A percentile compares a stretch with the other conserved stretches of the same genome.
Conservation (phyloP, 2,329 filamentous ascomycete species). For the Septoria petroselini region DNA sequence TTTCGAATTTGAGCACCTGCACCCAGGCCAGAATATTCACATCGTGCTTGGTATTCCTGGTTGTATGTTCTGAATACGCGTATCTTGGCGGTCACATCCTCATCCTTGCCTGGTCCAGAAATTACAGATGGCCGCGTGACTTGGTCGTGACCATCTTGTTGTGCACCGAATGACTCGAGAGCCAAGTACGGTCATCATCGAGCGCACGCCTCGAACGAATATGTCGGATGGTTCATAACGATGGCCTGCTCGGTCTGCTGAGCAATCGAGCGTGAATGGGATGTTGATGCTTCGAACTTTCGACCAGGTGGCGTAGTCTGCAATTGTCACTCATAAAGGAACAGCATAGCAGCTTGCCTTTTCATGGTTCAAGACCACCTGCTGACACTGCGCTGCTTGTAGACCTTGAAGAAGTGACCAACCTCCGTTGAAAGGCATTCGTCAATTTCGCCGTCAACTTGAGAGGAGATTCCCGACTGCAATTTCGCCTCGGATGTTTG, state of each 20-base stretch:
- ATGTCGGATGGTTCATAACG: slow-evolving; percentile 57
- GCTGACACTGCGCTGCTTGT: slow-evolving; percentile 2
- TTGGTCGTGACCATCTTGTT: slow-evolving; percentile 62
- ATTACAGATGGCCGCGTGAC: neutral
- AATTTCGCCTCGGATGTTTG: too few species aligned
- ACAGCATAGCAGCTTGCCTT: too few species aligned
- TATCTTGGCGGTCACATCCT: slow-evolving; percentile 59
- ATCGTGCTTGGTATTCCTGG: neutral
- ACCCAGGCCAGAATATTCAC: neutral
- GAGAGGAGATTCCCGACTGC: too few species aligned
- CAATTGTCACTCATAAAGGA: too few species aligned
- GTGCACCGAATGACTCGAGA: slow-evolving; percentile 57
- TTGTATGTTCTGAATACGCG: slow-evolving; percentile 50
- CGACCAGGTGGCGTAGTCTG: too few species aligned
- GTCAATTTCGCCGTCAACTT: too few species aligned
- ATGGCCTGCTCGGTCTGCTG: too few species aligned
- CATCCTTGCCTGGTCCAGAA: slow-evolving; percentile 37
- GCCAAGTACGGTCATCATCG: slow-evolving; percentile 57
- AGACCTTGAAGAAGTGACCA: neutral
- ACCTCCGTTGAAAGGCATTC: too few species aligned
- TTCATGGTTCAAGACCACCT: neutral
- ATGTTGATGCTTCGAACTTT: neutral
- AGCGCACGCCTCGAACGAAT: slow-evolving; percentile 54
- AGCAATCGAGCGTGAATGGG: too few species aligned
- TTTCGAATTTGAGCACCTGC: slow-evolving; percentile 28